Conservation (phyloP, 2,329 filamentous ascomycete genomes). For the Paracamarosporium sp. region DNA sequence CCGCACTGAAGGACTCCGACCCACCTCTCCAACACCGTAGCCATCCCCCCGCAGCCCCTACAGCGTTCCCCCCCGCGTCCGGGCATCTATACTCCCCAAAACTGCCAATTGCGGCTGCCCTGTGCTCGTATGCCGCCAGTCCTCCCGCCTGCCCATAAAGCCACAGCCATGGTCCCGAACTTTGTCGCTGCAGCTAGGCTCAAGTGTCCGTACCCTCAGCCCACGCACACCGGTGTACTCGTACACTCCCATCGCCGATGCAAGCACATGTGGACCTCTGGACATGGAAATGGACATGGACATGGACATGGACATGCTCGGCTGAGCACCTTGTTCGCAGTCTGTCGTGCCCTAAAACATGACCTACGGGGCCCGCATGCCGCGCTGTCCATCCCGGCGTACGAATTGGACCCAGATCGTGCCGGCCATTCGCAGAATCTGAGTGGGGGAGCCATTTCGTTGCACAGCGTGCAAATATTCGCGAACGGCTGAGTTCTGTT, state of each 20-base stretch:
- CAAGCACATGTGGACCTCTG: conserved; percentile 8
- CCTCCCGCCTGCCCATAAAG: background rate
- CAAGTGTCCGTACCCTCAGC: conserved; percentile 7
- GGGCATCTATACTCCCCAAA: background rate
- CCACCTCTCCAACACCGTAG: conserved; percentile 10
- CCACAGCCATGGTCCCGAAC: background rate
- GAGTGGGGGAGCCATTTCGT: conserved; percentile 14
- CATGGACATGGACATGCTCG: conserved; percentile 25
- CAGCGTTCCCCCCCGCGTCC: background rate
- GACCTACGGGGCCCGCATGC: conserved; percentile 11
- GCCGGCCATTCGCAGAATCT: conserved; percentile 26
- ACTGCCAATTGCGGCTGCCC: background rate
- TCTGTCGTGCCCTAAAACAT: conserved; percentile 15
- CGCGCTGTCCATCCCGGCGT: conserved; percentile 16
- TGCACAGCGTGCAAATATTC: conserved; percentile 7
- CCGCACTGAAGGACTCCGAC: conserved; percentile 9
- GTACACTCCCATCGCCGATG: conserved; percentile 17
- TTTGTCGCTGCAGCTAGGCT: conserved; percentile 13
- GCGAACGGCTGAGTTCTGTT: conserved; percentile 1
- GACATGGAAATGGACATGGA: too few species aligned
- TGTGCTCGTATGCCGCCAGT: background rate
- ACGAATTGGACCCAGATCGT: conserved; percentile 23
- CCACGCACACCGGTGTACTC: conserved; percentile 4
- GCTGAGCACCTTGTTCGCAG: conserved; percentile 12
- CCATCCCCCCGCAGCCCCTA: background rate